Percentiles rank a stretch among this genome's conserved stretches.
phyloP scores from a whole-genome alignment of 495 filamentous ascomycete species.

The Aspergillus diversus region DNA sequence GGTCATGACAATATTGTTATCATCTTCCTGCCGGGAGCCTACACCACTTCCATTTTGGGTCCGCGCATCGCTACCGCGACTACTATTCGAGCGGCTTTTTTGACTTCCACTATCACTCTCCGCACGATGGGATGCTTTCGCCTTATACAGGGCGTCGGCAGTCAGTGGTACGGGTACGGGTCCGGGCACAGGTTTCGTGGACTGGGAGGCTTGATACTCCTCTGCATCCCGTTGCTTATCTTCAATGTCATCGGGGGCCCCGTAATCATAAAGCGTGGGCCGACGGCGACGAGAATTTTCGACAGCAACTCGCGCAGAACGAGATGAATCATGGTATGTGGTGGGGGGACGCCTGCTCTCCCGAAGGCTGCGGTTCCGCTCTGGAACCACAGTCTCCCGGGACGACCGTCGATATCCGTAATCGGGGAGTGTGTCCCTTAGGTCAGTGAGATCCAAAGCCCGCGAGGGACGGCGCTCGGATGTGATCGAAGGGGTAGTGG shows the following conservation, averaged over 20 bases:
- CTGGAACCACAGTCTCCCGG: slow-evolving; percentile 35
- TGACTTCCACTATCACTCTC: slow-evolving; percentile 51
- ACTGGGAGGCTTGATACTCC: slow-evolving; percentile 43
- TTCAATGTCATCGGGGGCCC: slow-evolving; percentile 30
- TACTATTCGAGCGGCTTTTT: slow-evolving; percentile 51
- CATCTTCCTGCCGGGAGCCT: slow-evolving; percentile 39
- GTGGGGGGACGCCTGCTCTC: slow-evolving; percentile 31
- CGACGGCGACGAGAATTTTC: slow-evolving; percentile 41
- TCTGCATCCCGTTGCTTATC: slow-evolving; percentile 42
- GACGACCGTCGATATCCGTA: slow-evolving; percentile 34
- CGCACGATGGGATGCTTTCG: slow-evolving; percentile 34
- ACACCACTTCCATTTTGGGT: slow-evolving; percentile 37
- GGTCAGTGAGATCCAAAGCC: slow-evolving; percentile 39
- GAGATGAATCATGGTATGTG: slow-evolving; percentile 36
- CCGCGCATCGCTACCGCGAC: slow-evolving; percentile 44
- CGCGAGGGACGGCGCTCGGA: slow-evolving; percentile 39
- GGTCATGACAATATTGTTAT: slow-evolving; percentile 47
- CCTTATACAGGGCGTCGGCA: slow-evolving; percentile 37
- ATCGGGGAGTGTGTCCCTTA: slow-evolving; percentile 39
- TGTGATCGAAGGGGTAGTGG: slow-evolving; percentile 30
- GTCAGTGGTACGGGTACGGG: slow-evolving; percentile 37
- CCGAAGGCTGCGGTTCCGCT: slow-evolving; percentile 41
- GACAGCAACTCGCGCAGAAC: slow-evolving; percentile 38
- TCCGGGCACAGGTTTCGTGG: slow-evolving; percentile 29
- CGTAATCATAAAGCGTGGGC: slow-evolving; percentile 36